phyloP scores from a whole-genome alignment of 768 basidiomycete species.

The Suillus placidus region DNA sequence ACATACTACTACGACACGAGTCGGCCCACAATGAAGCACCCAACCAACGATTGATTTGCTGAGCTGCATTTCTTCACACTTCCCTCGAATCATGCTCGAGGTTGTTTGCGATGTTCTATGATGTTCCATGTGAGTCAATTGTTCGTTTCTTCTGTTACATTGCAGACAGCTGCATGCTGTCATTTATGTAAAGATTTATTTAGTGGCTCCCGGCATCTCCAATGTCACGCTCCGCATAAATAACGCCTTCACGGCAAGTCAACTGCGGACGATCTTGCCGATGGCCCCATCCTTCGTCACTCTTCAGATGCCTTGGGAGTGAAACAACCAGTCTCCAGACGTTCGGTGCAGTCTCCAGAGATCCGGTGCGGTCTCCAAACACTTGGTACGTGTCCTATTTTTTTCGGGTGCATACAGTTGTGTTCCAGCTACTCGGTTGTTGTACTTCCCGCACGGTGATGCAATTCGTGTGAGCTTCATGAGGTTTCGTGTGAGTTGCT shows the following conservation, averaged over 20 bases:
- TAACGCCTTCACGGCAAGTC: neutral
- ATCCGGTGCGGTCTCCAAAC: neutral
- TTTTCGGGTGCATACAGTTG: neutral
- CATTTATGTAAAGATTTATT: neutral
- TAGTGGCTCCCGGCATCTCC: neutral
- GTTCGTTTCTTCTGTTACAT: neutral
- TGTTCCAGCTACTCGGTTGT: neutral
- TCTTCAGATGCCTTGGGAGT: conserved; percentile 2
- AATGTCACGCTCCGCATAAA: conserved; percentile 7
- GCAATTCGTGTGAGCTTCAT: neutral
- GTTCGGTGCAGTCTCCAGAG: neutral
- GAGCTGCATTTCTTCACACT: neutral
- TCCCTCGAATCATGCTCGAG: neutral
- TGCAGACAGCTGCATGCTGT: neutral
- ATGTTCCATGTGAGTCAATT: neutral
- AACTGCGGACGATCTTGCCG: neutral
- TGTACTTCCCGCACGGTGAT: neutral
- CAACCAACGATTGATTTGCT: neutral
- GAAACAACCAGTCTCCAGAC: neutral
- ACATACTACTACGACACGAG: conserved; percentile 9
- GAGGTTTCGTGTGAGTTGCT: neutral
- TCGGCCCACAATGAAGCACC: neutral
- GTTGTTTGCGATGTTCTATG: neutral
- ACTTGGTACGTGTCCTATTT: neutral
- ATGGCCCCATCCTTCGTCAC: neutral